A percentile compares a stretch with the other conserved stretches of the same genome.
These are phyloP conservation scores for Lepidium didymum DNA, from an alignment of 345 rosid genomes.

Conservation along the genomic window DNA sequence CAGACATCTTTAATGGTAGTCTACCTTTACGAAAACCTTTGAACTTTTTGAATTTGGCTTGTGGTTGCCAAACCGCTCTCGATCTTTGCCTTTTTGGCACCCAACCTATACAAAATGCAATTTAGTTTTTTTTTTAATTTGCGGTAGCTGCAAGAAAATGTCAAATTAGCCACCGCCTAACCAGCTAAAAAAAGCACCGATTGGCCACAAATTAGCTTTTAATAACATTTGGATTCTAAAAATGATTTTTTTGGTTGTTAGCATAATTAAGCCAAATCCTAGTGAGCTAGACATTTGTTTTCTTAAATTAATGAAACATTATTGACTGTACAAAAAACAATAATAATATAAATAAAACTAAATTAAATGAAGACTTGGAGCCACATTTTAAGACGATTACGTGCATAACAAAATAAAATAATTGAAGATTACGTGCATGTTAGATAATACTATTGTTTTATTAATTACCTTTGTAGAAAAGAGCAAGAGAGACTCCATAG, in stretches of 20 bases:
- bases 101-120: slow-evolving; percentile 12
- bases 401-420: not conserved
- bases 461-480: slow-evolving; percentile 43
- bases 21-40: slow-evolving; percentile 33
- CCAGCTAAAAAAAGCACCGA: too few relatives aligned
- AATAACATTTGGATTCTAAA: too few relatives aligned
- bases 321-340: not conserved
- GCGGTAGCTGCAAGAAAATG: too few relatives aligned
- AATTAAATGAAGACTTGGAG: not conserved
- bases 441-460: slow-evolving; percentile 37
- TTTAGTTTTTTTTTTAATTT: not conserved
- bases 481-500: slow-evolving; percentile 67
- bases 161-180: too few relatives aligned
- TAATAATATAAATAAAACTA: not conserved
- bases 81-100: slow-evolving; percentile 22
- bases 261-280: not conserved
- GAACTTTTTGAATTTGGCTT: slow-evolving; percentile 31
- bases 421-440: slow-evolving; percentile 5
- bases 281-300: not conserved
- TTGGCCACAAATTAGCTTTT: too few relatives aligned
- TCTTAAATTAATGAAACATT: not conserved
- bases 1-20: slow-evolving; percentile 56
- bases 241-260: too few relatives aligned
- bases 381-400: not conserved
- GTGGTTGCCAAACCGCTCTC: slow-evolving; percentile 29